These are phyloP conservation scores for Xylariaceae sp. DNA, from an alignment of 2,329 filamentous ascomycete species.

Conservation along the genomic window DNA sequence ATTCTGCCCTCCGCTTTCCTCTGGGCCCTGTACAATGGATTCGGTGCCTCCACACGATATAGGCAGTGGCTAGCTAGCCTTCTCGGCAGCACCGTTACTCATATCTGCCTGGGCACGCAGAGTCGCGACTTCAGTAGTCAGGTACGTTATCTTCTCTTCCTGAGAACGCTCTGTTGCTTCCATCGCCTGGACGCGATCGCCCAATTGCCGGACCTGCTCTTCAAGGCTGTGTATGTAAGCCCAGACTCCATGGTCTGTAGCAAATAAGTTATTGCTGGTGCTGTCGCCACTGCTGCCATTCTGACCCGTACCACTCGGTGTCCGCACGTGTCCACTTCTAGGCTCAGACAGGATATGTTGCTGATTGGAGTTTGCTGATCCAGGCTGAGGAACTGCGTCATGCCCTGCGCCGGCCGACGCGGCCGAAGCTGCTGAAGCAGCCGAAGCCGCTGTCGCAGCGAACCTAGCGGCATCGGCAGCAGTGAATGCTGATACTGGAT, in stretches of 20 bases:
- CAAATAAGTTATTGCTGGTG: conserved; percentile 60
- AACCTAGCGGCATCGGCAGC: conserved; percentile 31
- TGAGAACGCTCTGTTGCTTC: conserved; percentile 37
- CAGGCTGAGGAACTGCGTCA: conserved; percentile 22
- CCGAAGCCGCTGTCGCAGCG: conserved; percentile 25
- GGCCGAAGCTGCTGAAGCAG: conserved; percentile 20
- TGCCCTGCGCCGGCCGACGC: conserved; percentile 20
- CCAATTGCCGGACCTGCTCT: conserved; percentile 46
- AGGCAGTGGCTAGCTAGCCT: conserved; percentile 15
- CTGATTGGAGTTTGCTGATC: conserved; percentile 23
- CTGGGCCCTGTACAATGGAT: neutral
- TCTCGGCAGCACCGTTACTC: conserved; percentile 24
- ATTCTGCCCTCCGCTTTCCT: neutral
- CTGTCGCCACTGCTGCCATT: conserved; percentile 53
- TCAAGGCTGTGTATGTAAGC: conserved; percentile 67
- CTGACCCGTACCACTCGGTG: conserved; percentile 48
- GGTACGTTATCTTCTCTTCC: conserved; percentile 34
- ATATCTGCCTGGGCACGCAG: conserved; percentile 32
- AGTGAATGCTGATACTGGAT: conserved; percentile 29
- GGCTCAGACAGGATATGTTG: conserved; percentile 18
- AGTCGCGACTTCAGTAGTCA: conserved; percentile 34
- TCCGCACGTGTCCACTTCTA: conserved; percentile 29
- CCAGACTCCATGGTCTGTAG: conserved; percentile 62
- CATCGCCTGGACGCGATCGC: conserved; percentile 40
- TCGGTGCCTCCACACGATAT: neutral